Percentiles rank a stretch among this genome's conserved stretches.
phyloP scores from a whole-genome alignment of 2,329 filamentous ascomycete genomes.

The Fusarium sacchari region DNA sequence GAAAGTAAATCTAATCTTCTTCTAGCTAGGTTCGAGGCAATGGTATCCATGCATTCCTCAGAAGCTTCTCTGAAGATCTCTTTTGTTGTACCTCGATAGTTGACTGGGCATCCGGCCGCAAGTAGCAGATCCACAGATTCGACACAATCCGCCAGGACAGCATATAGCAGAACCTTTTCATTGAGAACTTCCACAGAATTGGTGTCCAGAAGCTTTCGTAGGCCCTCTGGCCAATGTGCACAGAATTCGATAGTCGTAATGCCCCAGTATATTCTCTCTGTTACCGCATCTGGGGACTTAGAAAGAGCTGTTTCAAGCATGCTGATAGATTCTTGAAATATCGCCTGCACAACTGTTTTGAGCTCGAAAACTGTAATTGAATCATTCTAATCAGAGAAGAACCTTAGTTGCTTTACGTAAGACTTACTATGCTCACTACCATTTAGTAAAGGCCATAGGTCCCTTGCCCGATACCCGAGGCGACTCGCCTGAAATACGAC shows the following conservation, averaged over 20 bases:
- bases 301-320: not conserved
- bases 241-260: rapidly evolving
- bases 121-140: not conserved
- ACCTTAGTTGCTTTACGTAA: rapidly evolving
- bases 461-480: rapidly evolving
- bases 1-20: not conserved
- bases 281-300: rapidly evolving
- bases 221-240: rapidly evolving
- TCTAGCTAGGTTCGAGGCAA: not conserved
- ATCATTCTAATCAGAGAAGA: rapidly evolving
- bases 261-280: rapidly evolving
- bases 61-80: rapidly evolving
- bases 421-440: rapidly evolving
- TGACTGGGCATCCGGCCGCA: rapidly evolving
- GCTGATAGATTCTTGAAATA: not conserved
- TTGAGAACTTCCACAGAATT: rapidly evolving
- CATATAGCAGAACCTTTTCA: rapidly evolving
- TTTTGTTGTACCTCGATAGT: rapidly evolving
- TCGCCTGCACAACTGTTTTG: rapidly evolving
- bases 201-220: rapidly evolving
- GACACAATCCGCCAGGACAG: rapidly evolving
- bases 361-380: rapidly evolving
- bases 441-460: not conserved
- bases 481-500: rapidly evolving
- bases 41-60: not conserved